Evolutionary conservation across 2,329 filamentous ascomycete species (phyloP).

Genomic region (Pestalotiopsis sp.): DNA sequence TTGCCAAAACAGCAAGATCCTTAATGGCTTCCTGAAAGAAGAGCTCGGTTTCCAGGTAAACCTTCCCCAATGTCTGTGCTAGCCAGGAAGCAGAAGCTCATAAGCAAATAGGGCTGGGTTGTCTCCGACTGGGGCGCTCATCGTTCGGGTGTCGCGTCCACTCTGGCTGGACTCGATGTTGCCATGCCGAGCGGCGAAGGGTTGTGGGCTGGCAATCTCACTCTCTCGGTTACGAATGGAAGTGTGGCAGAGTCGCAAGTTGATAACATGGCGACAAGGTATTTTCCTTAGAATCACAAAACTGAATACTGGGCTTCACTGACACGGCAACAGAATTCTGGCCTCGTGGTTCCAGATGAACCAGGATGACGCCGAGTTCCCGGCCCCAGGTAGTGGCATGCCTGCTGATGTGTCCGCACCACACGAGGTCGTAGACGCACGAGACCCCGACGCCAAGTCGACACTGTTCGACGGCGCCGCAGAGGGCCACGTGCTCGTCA

Average conservation of each 20-base stretch:
- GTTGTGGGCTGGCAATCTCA: constrained; percentile 47
- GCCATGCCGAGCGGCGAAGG: constrained; percentile 44
- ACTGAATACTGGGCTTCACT: too few species aligned
- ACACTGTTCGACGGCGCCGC: constrained; percentile 35
- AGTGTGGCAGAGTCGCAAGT: constrained; percentile 41
- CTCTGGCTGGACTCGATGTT: constrained; percentile 49
- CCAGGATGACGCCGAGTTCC: constrained; percentile 27
- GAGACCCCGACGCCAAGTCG: constrained; percentile 29
- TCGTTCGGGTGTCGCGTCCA: constrained; percentile 40
- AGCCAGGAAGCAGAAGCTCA: constrained; percentile 12
- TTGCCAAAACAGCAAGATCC: constrained; percentile 48
- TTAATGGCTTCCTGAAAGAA: constrained; percentile 48
- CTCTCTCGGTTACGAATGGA: constrained; percentile 47
- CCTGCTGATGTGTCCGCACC: constrained; percentile 31
- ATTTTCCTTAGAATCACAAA: constrained; percentile 2
- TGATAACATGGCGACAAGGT: constrained; percentile 53
- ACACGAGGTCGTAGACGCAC: constrained; percentile 40
- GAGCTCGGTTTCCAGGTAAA: constrained; percentile 42
- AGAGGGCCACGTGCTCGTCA: constrained; percentile 38
- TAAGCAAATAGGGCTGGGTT: constrained; percentile 30
- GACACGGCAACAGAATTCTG: constrained; percentile 19
- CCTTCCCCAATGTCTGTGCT: not conserved
- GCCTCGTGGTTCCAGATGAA: constrained; percentile 42
- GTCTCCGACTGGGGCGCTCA: constrained; percentile 44
- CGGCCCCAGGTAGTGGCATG: constrained; percentile 34